Base-by-base conservation (phyloP, 345 rosid species). In the Populus nigra region DNA sequence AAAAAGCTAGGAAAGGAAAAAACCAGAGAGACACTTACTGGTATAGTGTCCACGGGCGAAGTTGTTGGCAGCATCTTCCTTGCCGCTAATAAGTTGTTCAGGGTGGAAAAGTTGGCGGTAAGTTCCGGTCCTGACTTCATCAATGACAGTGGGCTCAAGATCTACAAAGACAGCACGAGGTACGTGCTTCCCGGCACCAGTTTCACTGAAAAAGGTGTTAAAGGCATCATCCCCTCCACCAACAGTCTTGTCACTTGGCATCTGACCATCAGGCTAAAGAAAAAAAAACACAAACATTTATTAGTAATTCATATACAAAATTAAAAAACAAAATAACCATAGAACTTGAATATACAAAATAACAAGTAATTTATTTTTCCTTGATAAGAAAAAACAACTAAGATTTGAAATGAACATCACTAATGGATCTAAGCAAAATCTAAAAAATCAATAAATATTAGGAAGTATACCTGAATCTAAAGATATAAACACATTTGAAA, bases 61-160 rank as follows among this genome's bases (percentile, higher is more conserved):
- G 70, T 79, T 79, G 82, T 79, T 79, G 78, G 82, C 82, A 27
- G 82, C 82, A 63, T 79, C 82, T 49, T 79, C 82, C 70, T 79
- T 79, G 82, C 82, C 82, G n/a, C 82, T 79, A 41, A 79, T 79
- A 65, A 79, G 82, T 66, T 79, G 82, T 43, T 79, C 82, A 0
- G 82, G 82, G 75, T 79, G 82, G 75, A 79, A 79, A 25, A 79
- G 78, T 41, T 79, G 82, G 29, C 82, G 82, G 70, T 74, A 79
- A 39, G 82, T 50, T 20, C 82, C 82, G 7, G 82, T 70, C 33
- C 82, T 74, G 17, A 79, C 78, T 53, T 79, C 82, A 69, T 79
- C 82, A 38, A 79, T 79, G 67, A 79, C 82, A 69, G 75, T 79
- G 35, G 82, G 82, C 71, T 79, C 82, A 38, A 79, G 82, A 79